These are phyloP conservation scores for Daedaleopsis nitida DNA, from an alignment of 768 basidiomycete genomes.

Conservation along the genomic window DNA sequence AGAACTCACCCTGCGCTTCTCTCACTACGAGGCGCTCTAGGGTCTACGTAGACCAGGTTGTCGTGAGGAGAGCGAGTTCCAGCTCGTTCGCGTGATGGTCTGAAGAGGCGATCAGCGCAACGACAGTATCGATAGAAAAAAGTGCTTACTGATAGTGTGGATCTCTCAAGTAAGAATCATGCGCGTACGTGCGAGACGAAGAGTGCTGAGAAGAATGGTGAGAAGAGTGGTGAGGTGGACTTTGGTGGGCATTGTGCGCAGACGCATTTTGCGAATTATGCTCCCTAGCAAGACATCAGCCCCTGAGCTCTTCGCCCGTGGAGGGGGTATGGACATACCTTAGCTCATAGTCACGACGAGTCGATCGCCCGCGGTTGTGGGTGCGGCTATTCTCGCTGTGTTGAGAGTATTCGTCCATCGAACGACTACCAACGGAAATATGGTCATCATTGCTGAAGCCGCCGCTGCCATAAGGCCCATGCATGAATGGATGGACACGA, in stretches of 20 bases:
- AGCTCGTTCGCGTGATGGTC: conserved; percentile 16
- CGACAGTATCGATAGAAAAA: not conserved
- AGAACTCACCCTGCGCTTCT: conserved; percentile 12
- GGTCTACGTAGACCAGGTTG: conserved; percentile 7
- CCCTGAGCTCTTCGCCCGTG: too few species aligned
- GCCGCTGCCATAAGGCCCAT: conserved; percentile 14
- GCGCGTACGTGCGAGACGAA: not conserved
- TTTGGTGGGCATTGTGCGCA: not conserved
- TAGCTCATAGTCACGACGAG: conserved; percentile 1
- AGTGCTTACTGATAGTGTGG: conserved; percentile 15
- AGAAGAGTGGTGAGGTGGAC: not conserved
- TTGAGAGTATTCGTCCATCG: conserved; percentile 17
- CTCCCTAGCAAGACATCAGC: not conserved
- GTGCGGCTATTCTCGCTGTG: conserved; percentile 8
- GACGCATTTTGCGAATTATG: not conserved
- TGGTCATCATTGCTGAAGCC: conserved; percentile 27
- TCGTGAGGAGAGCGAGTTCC: conserved; percentile 15
- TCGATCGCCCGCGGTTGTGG: conserved; percentile 14
- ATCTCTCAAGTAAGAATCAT: conserved; percentile 15
- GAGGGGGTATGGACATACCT: not conserved
- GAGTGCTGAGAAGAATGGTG: not conserved
- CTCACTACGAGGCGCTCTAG: conserved; percentile 3
- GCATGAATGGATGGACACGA: too few species aligned
- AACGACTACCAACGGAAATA: conserved; percentile 18
- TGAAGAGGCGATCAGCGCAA: not conserved